These are phyloP conservation scores for Xylaria sp. DNA, from an alignment of 2,329 filamentous ascomycete species.

Conservation along the genomic window DNA sequence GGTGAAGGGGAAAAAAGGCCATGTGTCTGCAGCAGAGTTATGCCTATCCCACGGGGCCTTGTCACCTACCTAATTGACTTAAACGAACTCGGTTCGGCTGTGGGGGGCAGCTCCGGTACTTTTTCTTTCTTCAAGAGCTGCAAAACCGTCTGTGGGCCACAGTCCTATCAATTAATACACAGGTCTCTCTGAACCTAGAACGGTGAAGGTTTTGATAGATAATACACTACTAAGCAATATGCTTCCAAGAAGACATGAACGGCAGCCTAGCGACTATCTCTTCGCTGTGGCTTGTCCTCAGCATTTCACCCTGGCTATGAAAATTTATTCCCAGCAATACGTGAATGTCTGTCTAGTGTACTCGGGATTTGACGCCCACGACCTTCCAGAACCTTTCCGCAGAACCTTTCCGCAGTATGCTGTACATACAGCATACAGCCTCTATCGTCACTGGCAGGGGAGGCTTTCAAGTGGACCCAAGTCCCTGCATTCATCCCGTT, in stretches of 20 bases:
- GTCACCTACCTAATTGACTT: slow-evolving; percentile 29
- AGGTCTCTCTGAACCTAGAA: background rate
- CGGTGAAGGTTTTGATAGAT: no score
- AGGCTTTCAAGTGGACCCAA: slow-evolving; percentile 1
- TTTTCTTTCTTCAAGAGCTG: slow-evolving; percentile 3
- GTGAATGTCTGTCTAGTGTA: background rate
- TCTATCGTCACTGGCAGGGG: slow-evolving; percentile 12
- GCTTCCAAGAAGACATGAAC: background rate
- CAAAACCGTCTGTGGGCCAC: background rate
- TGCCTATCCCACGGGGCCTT: slow-evolving; percentile 12
- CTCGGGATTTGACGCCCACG: background rate
- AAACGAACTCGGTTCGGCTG: slow-evolving; percentile 3
- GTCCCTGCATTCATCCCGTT: slow-evolving; percentile 23
- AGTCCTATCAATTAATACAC: slow-evolving; percentile 1
- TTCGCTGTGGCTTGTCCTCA: no score
- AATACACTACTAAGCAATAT: background rate
- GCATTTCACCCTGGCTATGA: no score
- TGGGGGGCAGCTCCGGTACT: slow-evolving; percentile 18
- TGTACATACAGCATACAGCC: background rate
- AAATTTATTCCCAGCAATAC: background rate
- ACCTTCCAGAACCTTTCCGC: slow-evolving; percentile 24
- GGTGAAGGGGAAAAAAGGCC: slow-evolving; percentile 3
- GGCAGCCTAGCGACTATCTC: background rate
- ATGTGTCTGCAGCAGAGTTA: slow-evolving; percentile 7
- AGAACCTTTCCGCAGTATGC: background rate